phyloP scores from a whole-genome alignment of 2,329 filamentous ascomycete genomes.

The Fusarium tjaetaba region DNA sequence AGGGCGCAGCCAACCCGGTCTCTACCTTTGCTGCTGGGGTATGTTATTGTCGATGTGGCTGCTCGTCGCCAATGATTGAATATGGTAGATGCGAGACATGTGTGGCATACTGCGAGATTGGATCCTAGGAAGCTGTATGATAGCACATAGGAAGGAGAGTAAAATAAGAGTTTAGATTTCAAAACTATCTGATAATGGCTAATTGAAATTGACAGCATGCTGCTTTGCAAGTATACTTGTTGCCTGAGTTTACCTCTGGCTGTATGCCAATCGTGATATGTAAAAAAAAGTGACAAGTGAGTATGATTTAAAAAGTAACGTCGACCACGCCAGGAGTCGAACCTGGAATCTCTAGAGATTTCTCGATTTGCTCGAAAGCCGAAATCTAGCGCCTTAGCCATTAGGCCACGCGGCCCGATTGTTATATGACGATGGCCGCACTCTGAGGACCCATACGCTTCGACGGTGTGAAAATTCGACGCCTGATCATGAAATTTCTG shows the following conservation, averaged over 20 bases:
- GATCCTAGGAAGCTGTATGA: not conserved
- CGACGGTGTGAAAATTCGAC: rapidly evolving
- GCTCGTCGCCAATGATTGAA: not conserved
- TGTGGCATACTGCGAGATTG: not conserved
- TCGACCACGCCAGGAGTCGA: slow-evolving; percentile 24
- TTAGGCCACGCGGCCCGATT: slow-evolving; percentile 22
- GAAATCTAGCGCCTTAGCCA: slow-evolving; percentile 31
- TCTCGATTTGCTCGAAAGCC: not conserved
- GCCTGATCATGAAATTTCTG: rapidly evolving
- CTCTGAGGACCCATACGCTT: not conserved
- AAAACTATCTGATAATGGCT: too few relatives aligned
- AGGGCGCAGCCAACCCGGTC: too few relatives aligned
- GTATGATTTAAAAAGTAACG: not conserved
- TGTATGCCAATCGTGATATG: too few relatives aligned
- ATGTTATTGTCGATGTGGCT: not conserved
- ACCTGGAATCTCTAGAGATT: slow-evolving; percentile 29
- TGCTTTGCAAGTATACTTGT: too few relatives aligned
- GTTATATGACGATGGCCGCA: not conserved
- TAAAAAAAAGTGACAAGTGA: too few relatives aligned
- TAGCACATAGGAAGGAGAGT: rapidly evolving
- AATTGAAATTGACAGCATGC: not conserved
- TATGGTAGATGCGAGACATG: too few relatives aligned
- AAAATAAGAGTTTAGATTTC: too few relatives aligned
- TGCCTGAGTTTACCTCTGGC: too few relatives aligned
- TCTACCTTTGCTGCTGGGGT: not conserved